Base-by-base conservation (phyloP, 805 yeast genomes). In the Yarrowia deformans region DNA sequence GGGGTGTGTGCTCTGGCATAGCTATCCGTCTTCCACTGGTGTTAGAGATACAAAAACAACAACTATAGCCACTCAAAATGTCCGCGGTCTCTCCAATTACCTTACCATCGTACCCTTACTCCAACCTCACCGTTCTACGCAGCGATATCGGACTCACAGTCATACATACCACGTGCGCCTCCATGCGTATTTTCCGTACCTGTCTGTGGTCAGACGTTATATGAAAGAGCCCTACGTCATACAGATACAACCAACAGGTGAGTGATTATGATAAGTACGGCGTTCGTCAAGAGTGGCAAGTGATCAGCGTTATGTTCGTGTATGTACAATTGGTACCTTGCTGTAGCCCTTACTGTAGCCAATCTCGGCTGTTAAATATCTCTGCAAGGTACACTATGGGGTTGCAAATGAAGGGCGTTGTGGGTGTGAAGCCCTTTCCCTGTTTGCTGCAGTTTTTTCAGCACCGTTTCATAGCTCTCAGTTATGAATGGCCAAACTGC, bases 151-250 rank as follows among this genome's bases (percentile, higher is more conserved):
- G 54, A 49, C 54, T 49, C 19, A 1, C 1, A 23, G 39, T 39
- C 54, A 49, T 52, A 52, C 56, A 52, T 52, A 12, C 45, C 60
- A 54, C 60, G 60, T 54, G 60, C 60, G 60, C 13, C 18, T 3
- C 18, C 34, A 39, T 54, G 60, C 60, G 45, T 54, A 37, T 54
- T 54, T 54, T 52, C 58, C 43, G 58, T 52, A 37, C 58, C 10
- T 10, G 9, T 52, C 54, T 49, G 54, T 49, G 37, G 39, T 39
- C 54, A 49, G 54, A 23, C 29, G 54, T 29, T 49, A 49, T 16
- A 49, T 49, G 54, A 49, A 32, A 48, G 52, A 48, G 29, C n/a
- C 52, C 10, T 49, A 49, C 54, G 23, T 49, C 54, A 32, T 29
- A 16, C 23, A 49, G 54, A n/a, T 23, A 23, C 18, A 43, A 18